Evolutionary conservation across 768 basidiomycete species (phyloP), one percentile per base, ranked within the genome.

Genomic region (Leccinum uliginosum): DNA sequence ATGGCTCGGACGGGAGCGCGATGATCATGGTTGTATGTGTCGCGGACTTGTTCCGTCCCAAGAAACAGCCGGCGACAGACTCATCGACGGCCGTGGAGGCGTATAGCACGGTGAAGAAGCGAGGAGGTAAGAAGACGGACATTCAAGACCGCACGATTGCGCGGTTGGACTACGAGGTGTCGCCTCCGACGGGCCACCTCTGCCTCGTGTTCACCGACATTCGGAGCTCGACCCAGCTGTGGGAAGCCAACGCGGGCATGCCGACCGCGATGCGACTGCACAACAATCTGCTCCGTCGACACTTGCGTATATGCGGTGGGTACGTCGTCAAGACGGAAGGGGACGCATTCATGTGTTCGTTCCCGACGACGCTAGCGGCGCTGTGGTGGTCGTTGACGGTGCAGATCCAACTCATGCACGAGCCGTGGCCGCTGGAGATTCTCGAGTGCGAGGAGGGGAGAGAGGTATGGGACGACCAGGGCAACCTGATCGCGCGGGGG

Each of bases 281-380:
- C 74, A 95, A 98, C 69, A 80, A 75, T 51, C 78, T 98, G 23
- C 79, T 98, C 47, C 85, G 97, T 21, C 82, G 95, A 6, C 86
- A 89, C 58, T 76, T 98, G 30, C 84, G 96, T 27, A 78, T 89
- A 43, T 95, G 94, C 65, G 94, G 94, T 27, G 97, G 97, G 1
- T 99, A 98, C 71, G 93, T 98, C 74, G 96, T 98, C 67, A 99
- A 99, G 75, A 99, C 97, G 11, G 97, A 99, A 85, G 97, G 97
- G 27, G 97, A 98, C 66, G 86, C 96, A 1, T 99, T 99, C 78
- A 95, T 99, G 91, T 94, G 94, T 53, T 93, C 96, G 21, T 99
- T 99, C 81, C 90, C 92, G 3, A 91, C 86, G 2, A 83, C 93
- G 12, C 78, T 93, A 2, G 81, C 89, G 0, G 97, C 93, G 0